Conservation (phyloP, 345 rosid species). For the Aurinia saxatilis region DNA sequence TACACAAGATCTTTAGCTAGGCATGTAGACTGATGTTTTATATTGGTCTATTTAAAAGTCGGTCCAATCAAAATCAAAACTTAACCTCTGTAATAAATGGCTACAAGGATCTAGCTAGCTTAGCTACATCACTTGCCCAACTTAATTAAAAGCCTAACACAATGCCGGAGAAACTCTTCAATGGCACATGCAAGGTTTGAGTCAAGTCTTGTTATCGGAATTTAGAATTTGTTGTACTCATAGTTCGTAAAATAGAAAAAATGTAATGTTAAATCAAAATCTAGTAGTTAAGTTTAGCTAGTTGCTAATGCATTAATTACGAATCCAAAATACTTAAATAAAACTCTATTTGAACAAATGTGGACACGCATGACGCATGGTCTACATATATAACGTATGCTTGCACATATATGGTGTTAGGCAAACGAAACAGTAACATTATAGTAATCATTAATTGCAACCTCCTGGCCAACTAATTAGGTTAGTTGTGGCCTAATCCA, state of each 20-base stretch:
- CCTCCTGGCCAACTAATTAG: conserved; percentile 17
- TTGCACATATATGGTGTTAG: conserved; percentile 2
- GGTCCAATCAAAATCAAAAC: conserved; percentile 15
- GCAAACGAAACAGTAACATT: not conserved
- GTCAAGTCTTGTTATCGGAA: too few species aligned
- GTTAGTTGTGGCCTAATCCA: conserved; percentile 2
- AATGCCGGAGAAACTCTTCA: conserved; percentile 3
- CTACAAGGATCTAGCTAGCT: conserved; percentile 12
- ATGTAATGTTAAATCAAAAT: not conserved
- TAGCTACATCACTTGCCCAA: conserved; percentile 14
- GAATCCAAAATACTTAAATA: not conserved
- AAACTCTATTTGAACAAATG: not conserved
- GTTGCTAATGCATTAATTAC: not conserved
- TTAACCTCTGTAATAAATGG: not conserved
- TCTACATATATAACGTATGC: conserved; percentile 6
- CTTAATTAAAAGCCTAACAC: conserved; percentile 22
- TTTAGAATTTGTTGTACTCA: too few species aligned
- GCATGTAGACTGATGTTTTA: conserved; percentile 13
- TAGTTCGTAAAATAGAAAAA: too few species aligned
- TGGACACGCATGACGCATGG: conserved; percentile 5
- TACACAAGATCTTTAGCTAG: not conserved
- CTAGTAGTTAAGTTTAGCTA: too few species aligned
- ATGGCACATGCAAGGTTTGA: conserved; percentile 14
- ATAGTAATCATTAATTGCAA: conserved; percentile 9
- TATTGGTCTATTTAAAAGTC: conserved; percentile 8